phyloP scores from a whole-genome alignment of 164 flowering plant genomes.

The Cinnamomum micranthum region DNA sequence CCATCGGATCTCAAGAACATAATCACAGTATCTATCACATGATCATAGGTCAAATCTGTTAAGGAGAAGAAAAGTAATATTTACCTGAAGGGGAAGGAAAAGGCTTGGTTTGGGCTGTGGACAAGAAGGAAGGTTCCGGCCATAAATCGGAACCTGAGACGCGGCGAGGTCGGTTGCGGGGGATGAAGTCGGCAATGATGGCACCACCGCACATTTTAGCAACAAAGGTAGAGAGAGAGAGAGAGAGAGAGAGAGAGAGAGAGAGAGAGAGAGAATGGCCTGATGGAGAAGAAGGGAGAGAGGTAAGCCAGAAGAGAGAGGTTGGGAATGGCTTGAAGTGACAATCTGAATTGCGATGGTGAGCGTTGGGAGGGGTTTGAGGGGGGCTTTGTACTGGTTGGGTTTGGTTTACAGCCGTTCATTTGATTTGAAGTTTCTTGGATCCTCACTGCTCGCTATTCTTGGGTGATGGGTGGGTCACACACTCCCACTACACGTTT shows the following conservation, averaged over 20 bases:
- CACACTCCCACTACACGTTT: not conserved
- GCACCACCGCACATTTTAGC: slow-evolving; percentile 66
- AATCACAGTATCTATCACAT: no score
- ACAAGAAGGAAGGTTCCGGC: slow-evolving; percentile 28
- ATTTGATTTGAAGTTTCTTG: not conserved
- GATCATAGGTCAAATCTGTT: no score
- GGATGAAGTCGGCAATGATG: slow-evolving; percentile 27
- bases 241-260: not conserved
- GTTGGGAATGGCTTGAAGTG: no score
- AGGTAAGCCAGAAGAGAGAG: no score
- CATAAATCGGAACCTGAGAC: slow-evolving; percentile 40
- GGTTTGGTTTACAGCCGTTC: not conserved
- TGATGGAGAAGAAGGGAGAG: not conserved
- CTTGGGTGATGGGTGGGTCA: not conserved
- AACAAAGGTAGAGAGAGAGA: not conserved
- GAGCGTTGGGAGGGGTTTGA: not conserved
- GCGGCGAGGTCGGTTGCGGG: slow-evolving; percentile 21
- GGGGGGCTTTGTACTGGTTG: not conserved
- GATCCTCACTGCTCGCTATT: no score
- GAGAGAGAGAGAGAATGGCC: not conserved
- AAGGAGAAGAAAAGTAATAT: no score
- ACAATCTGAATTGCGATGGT: no score
- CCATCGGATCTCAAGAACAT: no score
- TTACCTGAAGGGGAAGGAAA: slow-evolving; percentile 30
- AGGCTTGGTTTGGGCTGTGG: slow-evolving; percentile 14